A percentile compares a stretch with the other conserved stretches of the same genome.
phyloP scores from a whole-genome alignment of 768 basidiomycete genomes.

The Hypholoma fasciculare region DNA sequence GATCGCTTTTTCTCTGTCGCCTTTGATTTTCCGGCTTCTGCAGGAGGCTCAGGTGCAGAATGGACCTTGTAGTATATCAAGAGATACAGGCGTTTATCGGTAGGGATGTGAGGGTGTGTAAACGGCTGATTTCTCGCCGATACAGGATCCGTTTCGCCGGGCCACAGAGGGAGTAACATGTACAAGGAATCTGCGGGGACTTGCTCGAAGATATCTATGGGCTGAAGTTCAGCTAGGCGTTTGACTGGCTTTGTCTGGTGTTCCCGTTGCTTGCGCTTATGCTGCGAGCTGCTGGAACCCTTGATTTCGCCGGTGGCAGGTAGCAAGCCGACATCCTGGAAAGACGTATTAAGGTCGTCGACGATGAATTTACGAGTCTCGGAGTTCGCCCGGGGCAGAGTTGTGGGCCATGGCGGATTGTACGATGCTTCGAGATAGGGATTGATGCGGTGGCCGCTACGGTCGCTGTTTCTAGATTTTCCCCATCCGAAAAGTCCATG shows the following conservation, averaged over 20 bases:
- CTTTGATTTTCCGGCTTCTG: constrained; percentile 28
- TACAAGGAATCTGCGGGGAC: constrained; percentile 71
- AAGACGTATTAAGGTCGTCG: constrained; percentile 69
- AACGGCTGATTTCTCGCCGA: constrained; percentile 30
- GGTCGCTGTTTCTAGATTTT: constrained; percentile 19
- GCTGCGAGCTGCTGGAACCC: constrained; percentile 15
- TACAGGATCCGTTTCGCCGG: constrained; percentile 62
- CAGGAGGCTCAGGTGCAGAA: constrained; percentile 8
- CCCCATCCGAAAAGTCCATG: constrained; percentile 26
- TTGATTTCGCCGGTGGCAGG: constrained; percentile 48
- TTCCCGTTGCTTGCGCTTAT: constrained; percentile 17
- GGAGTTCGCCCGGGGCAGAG: constrained; percentile 61
- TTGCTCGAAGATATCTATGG: constrained; percentile 51
- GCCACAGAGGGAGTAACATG: constrained; percentile 88
- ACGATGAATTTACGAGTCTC: constrained; percentile 72
- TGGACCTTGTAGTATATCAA: constrained; percentile 72
- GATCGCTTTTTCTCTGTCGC: constrained; percentile 43
- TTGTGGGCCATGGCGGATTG: constrained; percentile 61
- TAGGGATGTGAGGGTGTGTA: constrained; percentile 37
- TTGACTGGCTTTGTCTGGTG: constrained; percentile 11
- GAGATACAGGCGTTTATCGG: constrained; percentile 65
- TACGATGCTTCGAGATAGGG: constrained; percentile 23
- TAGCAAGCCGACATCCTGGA: constrained; percentile 77
- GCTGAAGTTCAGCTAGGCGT: constrained; percentile 18
- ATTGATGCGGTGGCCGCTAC: constrained; percentile 16